Conservation (phyloP, 441 rosid genomes). For the Macaranga tanarius region DNA sequence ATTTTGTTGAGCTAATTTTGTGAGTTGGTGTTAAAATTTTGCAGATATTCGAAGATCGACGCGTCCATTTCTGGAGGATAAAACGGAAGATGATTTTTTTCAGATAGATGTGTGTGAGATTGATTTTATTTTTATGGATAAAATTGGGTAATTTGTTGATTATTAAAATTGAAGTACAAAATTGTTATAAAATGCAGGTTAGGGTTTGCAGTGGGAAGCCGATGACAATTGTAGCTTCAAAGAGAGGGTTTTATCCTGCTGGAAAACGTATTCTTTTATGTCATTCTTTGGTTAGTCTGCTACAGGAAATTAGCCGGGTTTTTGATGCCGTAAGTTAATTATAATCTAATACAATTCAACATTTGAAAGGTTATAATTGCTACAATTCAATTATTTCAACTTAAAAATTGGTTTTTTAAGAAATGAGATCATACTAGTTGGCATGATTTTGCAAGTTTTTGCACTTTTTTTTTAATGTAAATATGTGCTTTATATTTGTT, state of each 20-base stretch:
- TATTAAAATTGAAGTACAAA: not conserved
- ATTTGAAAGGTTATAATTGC: not conserved
- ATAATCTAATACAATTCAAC: not conserved
- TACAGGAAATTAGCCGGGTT: conserved; percentile 58
- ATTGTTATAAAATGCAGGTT: conserved; percentile 41
- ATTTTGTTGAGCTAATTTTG: not conserved
- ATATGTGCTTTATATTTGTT: not conserved
- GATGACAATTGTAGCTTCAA: conserved; percentile 53
- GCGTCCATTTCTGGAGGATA: conserved; percentile 81
- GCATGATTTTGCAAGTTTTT: no score
- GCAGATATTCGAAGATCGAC: conserved; percentile 82
- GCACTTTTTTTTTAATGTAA: not conserved
- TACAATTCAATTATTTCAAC: not conserved
- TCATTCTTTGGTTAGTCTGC: conserved; percentile 51
- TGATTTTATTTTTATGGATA: not conserved
- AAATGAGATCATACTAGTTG: no score
- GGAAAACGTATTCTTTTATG: conserved; percentile 50
- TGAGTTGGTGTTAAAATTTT: not conserved
- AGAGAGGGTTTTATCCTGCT: conserved; percentile 54
- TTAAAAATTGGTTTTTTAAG: no score
- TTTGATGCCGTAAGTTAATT: conserved; percentile 54
- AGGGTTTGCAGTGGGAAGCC: conserved; percentile 66
- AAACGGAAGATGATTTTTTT: conserved; percentile 74
- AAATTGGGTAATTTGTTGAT: not conserved
- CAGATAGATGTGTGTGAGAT: conserved; percentile 92